A percentile compares a stretch with the other conserved stretches of the same genome.
These are phyloP conservation scores for Aspergillus viridinutans DNA, from an alignment of 2,329 filamentous ascomycete genomes.

Conservation along the genomic window DNA sequence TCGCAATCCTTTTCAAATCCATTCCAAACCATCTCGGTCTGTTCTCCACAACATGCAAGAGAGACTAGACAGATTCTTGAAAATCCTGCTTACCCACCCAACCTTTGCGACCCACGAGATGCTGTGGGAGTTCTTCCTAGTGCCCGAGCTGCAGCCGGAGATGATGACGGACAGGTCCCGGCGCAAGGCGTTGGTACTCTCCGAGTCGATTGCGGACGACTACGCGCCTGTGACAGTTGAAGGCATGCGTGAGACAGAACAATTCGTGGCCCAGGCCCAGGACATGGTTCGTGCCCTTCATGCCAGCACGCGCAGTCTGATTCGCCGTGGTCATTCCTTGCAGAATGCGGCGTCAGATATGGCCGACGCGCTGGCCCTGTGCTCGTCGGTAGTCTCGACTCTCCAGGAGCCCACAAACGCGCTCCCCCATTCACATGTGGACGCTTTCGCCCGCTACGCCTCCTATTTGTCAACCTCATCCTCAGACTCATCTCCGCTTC, in stretches of 20 bases:
- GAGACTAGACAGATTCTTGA: constrained; percentile 80
- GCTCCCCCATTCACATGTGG: constrained; percentile 63
- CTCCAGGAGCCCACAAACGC: constrained; percentile 52
- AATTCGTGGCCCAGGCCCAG: constrained; percentile 85
- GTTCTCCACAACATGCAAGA: constrained; percentile 84
- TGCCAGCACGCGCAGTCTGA: constrained; percentile 74
- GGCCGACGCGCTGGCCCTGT: constrained; percentile 40
- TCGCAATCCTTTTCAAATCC: constrained; percentile 86
- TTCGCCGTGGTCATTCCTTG: constrained; percentile 72
- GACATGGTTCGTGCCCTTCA: constrained; percentile 85
- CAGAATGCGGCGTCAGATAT: constrained; percentile 57
- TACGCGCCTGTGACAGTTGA: constrained; percentile 68
- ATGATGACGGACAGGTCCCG: constrained; percentile 86
- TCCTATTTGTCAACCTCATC: constrained; percentile 57
- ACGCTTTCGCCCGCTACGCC: constrained; percentile 69
- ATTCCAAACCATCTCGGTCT: constrained; percentile 82
- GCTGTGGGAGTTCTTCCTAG: constrained; percentile 97
- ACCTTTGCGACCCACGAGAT: constrained; percentile 96
- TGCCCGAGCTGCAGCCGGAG: constrained; percentile 84
- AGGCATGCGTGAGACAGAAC: constrained; percentile 82
- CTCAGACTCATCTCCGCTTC: constrained; percentile 66
- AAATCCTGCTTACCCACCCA: constrained; percentile 78
- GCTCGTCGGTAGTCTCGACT: constrained; percentile 47
- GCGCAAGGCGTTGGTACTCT: constrained; percentile 76
- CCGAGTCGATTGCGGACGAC: constrained; percentile 84